Evolutionary conservation across 2,329 filamentous ascomycete genomes (phyloP).

Genomic region (Endocalyx cinctus): DNA sequence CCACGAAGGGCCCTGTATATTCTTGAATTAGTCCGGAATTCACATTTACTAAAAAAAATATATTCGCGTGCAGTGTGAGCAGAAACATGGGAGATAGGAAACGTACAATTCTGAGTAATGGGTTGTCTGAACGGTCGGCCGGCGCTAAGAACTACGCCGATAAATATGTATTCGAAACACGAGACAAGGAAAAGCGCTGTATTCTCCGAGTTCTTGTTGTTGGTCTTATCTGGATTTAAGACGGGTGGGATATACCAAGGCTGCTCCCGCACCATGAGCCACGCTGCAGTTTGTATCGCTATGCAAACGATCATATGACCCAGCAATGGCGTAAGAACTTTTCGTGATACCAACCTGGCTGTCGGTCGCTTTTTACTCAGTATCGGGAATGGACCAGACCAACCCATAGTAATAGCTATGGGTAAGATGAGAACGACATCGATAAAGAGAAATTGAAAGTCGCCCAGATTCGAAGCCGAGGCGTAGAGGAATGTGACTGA

Average conservation of each 20-base stretch:
- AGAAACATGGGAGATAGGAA: too few relatives aligned
- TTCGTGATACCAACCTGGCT: constrained; percentile 85
- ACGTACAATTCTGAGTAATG: constrained; percentile 73
- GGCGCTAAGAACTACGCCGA: constrained; percentile 84
- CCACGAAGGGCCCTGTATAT: constrained; percentile 74
- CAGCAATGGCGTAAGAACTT: constrained; percentile 83
- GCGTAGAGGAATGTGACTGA: constrained; percentile 96
- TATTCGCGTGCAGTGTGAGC: constrained; percentile 1
- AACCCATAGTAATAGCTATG: constrained; percentile 83
- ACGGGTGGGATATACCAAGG: constrained; percentile 83
- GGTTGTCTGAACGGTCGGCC: constrained; percentile 83
- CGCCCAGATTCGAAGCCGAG: constrained; percentile 87
- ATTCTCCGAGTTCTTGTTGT: constrained; percentile 89
- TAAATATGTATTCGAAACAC: constrained; percentile 92
- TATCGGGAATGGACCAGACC: constrained; percentile 77
- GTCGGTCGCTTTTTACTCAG: constrained; percentile 84
- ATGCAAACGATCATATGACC: constrained; percentile 85
- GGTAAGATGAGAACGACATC: constrained; percentile 88
- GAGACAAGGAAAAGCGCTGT: constrained; percentile 84
- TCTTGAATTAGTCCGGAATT: too few relatives aligned
- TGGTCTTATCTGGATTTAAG: constrained; percentile 72
- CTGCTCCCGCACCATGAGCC: constrained; percentile 70
- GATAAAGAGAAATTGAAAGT: constrained; percentile 98
- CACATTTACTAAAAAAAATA: constrained; percentile 15
- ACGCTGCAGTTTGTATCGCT: constrained; percentile 68